These are phyloP conservation scores for Penicillium samsonianum DNA, from an alignment of 495 filamentous ascomycete genomes.

Conservation along the genomic window DNA sequence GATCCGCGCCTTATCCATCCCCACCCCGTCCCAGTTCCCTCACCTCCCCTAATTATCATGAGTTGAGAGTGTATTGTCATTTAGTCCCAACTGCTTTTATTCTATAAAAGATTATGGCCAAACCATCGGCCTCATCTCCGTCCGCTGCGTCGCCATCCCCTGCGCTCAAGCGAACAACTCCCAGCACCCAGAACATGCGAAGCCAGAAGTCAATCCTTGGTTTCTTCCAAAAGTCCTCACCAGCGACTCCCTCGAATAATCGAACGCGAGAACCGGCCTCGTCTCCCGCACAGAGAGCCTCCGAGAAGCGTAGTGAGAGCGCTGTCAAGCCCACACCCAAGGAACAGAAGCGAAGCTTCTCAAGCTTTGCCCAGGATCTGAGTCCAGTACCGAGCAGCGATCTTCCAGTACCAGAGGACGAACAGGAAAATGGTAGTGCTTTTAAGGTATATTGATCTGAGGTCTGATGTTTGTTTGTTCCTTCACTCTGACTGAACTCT, in stretches of 20 bases:
- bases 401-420: conserved; percentile 43
- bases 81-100: conserved; percentile 1
- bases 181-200: conserved; percentile 57
- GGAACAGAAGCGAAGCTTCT: conserved; percentile 41
- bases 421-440: conserved; percentile 30
- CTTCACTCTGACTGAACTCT: conserved; percentile 12
- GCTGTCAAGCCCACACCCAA: conserved; percentile 31
- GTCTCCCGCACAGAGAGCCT: conserved; percentile 46
- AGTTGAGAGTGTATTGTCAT: conserved; percentile 1
- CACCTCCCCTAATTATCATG: conserved; percentile 8
- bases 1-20: conserved; percentile 29
- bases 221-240: conserved; percentile 75
- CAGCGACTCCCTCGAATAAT: conserved; percentile 40
- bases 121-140: conserved; percentile 41
- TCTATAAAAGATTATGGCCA: conserved; percentile 32
- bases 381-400: conserved; percentile 86
- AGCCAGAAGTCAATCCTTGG: conserved; percentile 80
- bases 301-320: conserved; percentile 31
- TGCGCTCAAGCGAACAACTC: conserved; percentile 47
- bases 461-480: conserved; percentile 9
- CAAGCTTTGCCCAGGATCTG: conserved; percentile 49
- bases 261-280: conserved; percentile 41
- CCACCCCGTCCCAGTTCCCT: conserved; percentile 7
- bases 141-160: conserved; percentile 31
- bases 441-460: conserved; percentile 25